These are phyloP conservation scores for Pseudogymnoascus sp. DNA, from an alignment of 2,329 filamentous ascomycete species.

Conservation along the genomic window DNA sequence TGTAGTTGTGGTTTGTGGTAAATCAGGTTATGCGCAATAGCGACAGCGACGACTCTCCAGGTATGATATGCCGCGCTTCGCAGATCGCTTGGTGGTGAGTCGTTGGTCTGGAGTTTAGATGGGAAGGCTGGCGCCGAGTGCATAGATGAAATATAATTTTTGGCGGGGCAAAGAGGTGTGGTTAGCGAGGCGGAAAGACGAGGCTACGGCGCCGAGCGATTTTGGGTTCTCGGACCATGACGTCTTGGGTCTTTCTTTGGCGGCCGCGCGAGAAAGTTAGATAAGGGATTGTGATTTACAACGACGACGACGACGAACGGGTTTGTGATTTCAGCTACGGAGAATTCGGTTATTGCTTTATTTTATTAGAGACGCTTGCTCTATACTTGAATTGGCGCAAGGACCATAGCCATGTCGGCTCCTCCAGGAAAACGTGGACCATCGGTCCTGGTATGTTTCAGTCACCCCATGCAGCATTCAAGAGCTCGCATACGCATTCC, in stretches of 20 bases:
- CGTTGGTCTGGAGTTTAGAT: background rate
- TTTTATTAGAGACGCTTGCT: background rate
- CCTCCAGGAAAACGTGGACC: constrained; percentile 42
- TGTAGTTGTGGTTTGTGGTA: background rate
- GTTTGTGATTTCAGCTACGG: background rate
- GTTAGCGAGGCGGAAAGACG: constrained; percentile 24
- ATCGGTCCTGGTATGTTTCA: constrained; percentile 47
- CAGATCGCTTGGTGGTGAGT: background rate
- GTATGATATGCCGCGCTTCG: background rate
- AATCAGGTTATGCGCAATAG: background rate
- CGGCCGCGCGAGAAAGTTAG: background rate
- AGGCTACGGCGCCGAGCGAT: constrained; percentile 19
- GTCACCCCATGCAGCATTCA: constrained; percentile 5
- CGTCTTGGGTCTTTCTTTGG: background rate
- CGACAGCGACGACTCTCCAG: background rate
- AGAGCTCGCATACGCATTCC: constrained; percentile 19
- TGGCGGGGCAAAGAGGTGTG: constrained; percentile 23
- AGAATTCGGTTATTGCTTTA: background rate
- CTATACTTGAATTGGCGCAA: background rate
- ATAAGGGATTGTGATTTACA: background rate
- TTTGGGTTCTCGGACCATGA: background rate
- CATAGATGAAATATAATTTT: constrained; percentile 8
- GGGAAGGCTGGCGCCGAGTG: constrained; percentile 6
- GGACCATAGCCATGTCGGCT: constrained; percentile 3
- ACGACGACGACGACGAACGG: background rate